These are phyloP conservation scores for Linnemannia elongata DNA, from an alignment of 192 early-diverging fungal genomes.

Conservation along the genomic window DNA sequence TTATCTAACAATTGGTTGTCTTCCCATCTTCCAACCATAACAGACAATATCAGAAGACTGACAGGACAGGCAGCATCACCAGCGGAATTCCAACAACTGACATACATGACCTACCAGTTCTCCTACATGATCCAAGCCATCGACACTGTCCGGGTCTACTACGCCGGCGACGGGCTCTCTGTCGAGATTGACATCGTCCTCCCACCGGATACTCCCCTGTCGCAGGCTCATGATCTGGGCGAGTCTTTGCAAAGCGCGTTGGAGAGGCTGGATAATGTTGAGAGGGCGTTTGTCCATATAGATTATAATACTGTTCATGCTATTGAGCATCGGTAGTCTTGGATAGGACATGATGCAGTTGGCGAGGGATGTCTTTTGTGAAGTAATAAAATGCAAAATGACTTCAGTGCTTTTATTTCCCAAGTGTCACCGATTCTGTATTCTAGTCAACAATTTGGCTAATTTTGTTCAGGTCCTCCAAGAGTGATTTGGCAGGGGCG, in stretches of 20 bases:
- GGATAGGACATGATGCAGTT: background rate
- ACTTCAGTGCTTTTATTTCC: no score
- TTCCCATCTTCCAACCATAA: background rate
- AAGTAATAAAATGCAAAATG: background rate
- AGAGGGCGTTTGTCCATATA: slow-evolving; percentile 88
- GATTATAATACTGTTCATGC: slow-evolving; percentile 72
- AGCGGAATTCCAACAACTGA: slow-evolving; percentile 72
- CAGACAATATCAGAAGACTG: slow-evolving; percentile 78
- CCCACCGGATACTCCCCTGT: slow-evolving; percentile 75
- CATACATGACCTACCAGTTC: slow-evolving; percentile 74
- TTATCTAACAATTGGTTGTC: background rate
- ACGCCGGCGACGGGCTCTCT: slow-evolving; percentile 74
- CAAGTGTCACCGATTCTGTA: no score
- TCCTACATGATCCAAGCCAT: slow-evolving; percentile 60
- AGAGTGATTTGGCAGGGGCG: no score
- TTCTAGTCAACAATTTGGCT: no score
- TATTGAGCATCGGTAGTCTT: slow-evolving; percentile 35
- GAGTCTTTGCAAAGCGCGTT: slow-evolving; percentile 80
- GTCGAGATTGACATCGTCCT: slow-evolving; percentile 87
- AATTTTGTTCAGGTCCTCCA: no score
- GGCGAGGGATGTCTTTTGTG: background rate
- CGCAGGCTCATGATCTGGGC: slow-evolving; percentile 82
- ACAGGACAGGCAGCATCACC: slow-evolving; percentile 75
- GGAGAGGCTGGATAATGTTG: slow-evolving; percentile 77
- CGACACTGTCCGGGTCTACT: slow-evolving; percentile 77